Evolutionary conservation across 2,329 filamentous ascomycete genomes (phyloP), one percentile per base, ranked within the genome.

Genomic region (Blastomyces percursus): DNA sequence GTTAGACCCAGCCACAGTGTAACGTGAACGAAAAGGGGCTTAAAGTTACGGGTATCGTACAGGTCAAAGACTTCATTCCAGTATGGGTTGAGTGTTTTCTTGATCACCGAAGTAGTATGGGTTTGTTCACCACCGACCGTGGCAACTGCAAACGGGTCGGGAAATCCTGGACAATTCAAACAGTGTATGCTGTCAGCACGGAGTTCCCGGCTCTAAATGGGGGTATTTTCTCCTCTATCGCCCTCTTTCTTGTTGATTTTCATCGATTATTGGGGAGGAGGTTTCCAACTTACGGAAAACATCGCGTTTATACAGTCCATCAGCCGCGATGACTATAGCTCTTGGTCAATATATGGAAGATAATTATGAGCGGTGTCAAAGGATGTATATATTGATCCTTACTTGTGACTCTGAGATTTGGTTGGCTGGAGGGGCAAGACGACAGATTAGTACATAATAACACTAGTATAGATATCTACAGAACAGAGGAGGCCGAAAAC

Each of bases 41-140:
- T 42, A 52, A 12, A 16, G 62, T 35, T 9, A 35, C 8, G 57
- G 55, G 64, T 46, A 65, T 73, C 88, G 71, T 86, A 97, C 94
- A 99, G 88, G 77, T 99, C 94, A 80, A 99, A 99, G 73, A 86
- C 91, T 80, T 99, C 94, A 77, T 99, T 99, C 94, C 94, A 99
- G 76, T 99, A 99, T n/a, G 94, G 94, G 76, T 96, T 97, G 76
- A 99, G 80, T 12, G 94, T 97, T 78, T 94, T 89, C 79, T 96
- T 97, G 76, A 94, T 96, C 69, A 97, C 94, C 46, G 88, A 88
- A 12, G 94, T 99, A n/a, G 94, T 97, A 78, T 92, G 91, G 63
- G 94, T 99, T 80, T 99, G 94, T 78, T 99, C 94, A 75, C 94
- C 94, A 77, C 92, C 93, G 77, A 97, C 86, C 63, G 94, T 99